A percentile compares a stretch with the other conserved stretches of the same genome.
These are phyloP conservation scores for Fistulina hepatica DNA, from an alignment of 1,284 basidiomycete genomes.

Conservation along the genomic window DNA sequence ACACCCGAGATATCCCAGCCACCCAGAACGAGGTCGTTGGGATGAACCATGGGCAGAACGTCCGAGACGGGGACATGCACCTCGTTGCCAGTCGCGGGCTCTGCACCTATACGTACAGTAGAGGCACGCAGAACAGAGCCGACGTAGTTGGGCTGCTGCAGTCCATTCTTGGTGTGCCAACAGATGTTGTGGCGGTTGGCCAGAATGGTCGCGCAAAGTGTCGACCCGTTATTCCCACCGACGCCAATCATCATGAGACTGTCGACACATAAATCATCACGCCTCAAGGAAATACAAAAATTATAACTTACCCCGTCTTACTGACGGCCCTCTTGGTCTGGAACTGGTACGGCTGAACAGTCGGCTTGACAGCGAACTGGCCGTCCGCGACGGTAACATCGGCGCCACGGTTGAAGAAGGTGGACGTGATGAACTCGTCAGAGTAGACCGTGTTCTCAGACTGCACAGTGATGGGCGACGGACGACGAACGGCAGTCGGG, in stretches of 20 bases:
- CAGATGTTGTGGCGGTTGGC: slow-evolving; percentile 93
- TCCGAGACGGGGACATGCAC: slow-evolving; percentile 90
- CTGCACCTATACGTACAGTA: slow-evolving; percentile 84
- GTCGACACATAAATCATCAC: slow-evolving; percentile 9
- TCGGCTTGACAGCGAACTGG: slow-evolving; percentile 70
- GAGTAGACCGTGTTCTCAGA: slow-evolving; percentile 76
- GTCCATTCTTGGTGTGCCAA: slow-evolving; percentile 91
- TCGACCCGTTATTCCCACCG: slow-evolving; percentile 97
- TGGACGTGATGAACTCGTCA: slow-evolving; percentile 73
- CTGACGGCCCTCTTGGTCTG: slow-evolving; percentile 81
- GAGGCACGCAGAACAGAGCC: slow-evolving; percentile 90
- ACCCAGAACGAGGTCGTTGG: slow-evolving; percentile 94
- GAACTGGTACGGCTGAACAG: slow-evolving; percentile 79
- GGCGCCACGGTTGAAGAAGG: slow-evolving; percentile 77
- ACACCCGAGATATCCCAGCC: slow-evolving; percentile 95
- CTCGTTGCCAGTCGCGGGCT: slow-evolving; percentile 80
- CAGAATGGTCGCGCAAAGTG: slow-evolving; percentile 88
- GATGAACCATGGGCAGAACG: slow-evolving; percentile 96
- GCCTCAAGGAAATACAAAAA: slow-evolving; percentile 9
- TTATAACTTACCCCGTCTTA: slow-evolving; percentile 76
- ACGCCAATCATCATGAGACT: slow-evolving; percentile 96
- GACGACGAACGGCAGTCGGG: slow-evolving; percentile 74
- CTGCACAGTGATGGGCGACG: slow-evolving; percentile 73
- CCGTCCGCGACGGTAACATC: slow-evolving; percentile 60
- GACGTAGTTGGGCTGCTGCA: slow-evolving; percentile 95